Evolutionary conservation across 495 filamentous ascomycete species (phyloP).

Genomic region (Penicillium waksmanii): DNA sequence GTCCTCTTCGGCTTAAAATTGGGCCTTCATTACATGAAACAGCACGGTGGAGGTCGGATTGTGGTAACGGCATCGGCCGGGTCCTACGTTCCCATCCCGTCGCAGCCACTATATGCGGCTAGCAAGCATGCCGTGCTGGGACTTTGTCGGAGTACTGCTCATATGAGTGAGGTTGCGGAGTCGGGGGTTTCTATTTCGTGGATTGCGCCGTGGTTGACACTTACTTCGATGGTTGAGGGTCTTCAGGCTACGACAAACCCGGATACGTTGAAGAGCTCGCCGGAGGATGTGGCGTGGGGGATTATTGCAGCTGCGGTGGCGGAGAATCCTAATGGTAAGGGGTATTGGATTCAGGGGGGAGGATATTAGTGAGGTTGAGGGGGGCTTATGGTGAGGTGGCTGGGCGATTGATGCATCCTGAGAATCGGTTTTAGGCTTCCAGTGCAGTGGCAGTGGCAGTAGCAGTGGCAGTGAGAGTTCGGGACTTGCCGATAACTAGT

Average conservation of each 20-base stretch:
- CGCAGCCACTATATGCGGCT: constrained; percentile 27
- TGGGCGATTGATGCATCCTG: constrained; percentile 20
- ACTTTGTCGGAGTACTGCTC: constrained; percentile 23
- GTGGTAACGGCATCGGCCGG: constrained; percentile 24
- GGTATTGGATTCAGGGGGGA: constrained; percentile 28
- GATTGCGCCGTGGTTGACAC: constrained; percentile 26
- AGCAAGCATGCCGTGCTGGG: constrained; percentile 28
- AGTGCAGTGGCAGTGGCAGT: no score
- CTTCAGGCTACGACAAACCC: constrained; percentile 10
- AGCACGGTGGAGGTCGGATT: constrained; percentile 20
- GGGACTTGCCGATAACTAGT: no score
- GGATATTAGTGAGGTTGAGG: constrained; percentile 27
- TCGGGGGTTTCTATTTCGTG: constrained; percentile 25
- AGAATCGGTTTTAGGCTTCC: constrained; percentile 22
- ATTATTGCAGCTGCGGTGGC: constrained; percentile 19
- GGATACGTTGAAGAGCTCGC: constrained; percentile 19
- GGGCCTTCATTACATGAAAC: constrained; percentile 26
- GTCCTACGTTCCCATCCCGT: constrained; percentile 27
- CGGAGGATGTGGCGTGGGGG: constrained; percentile 25
- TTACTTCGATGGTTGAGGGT: constrained; percentile 29
- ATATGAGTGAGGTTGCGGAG: constrained; percentile 18
- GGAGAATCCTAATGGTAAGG: constrained; percentile 24
- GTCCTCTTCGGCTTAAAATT: constrained; percentile 27
- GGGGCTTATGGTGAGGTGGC: constrained; percentile 25
- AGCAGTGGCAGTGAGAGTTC: background rate